Evolutionary conservation across 768 basidiomycete genomes (phyloP).

Genomic region (Mycena chlorophos): DNA sequence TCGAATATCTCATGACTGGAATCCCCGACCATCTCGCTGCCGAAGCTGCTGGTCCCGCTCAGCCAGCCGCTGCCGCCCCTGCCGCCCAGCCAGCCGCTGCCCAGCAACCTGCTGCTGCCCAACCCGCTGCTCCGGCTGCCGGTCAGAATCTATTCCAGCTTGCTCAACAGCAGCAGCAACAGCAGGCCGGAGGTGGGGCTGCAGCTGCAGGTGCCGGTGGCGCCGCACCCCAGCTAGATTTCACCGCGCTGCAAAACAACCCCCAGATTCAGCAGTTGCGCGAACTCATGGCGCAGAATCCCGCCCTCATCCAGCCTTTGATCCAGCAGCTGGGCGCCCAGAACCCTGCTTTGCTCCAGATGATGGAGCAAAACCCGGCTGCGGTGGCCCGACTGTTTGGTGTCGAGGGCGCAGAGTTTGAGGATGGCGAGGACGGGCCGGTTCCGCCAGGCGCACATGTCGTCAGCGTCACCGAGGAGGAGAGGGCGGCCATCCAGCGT

Average conservation of each 20-base stretch:
- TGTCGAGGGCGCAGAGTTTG: slow-evolving; percentile 40
- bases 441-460: slow-evolving; percentile 57
- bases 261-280: slow-evolving; percentile 75
- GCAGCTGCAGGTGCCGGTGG: slow-evolving; percentile 35
- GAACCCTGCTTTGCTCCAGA: slow-evolving; percentile 76
- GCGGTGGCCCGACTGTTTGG: slow-evolving; percentile 65
- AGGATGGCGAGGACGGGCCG: slow-evolving; percentile 42
- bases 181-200: slow-evolving; percentile 32
- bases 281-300: slow-evolving; percentile 72
- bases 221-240: slow-evolving; percentile 40
- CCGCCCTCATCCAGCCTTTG: slow-evolving; percentile 71
- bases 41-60: slow-evolving; percentile 41
- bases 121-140: slow-evolving; percentile 31
- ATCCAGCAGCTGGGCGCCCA: slow-evolving; percentile 76
- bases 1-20: slow-evolving; percentile 95
- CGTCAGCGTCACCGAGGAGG: slow-evolving; percentile 81
- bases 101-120: slow-evolving; percentile 33
- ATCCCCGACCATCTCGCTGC: slow-evolving; percentile 71
- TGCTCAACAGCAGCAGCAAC: slow-evolving; percentile 57
- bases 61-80: slow-evolving; percentile 36
- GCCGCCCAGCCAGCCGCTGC: slow-evolving; percentile 40
- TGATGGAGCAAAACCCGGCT: slow-evolving; percentile 72
- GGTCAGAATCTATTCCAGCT: slow-evolving; percentile 87
- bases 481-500: slow-evolving; percentile 84
- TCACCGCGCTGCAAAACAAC: slow-evolving; percentile 57